Evolutionary conservation across 139 green algal species (phyloP), one percentile per base, ranked within the genome.

Genomic region (Picochlorum sp.): DNA sequence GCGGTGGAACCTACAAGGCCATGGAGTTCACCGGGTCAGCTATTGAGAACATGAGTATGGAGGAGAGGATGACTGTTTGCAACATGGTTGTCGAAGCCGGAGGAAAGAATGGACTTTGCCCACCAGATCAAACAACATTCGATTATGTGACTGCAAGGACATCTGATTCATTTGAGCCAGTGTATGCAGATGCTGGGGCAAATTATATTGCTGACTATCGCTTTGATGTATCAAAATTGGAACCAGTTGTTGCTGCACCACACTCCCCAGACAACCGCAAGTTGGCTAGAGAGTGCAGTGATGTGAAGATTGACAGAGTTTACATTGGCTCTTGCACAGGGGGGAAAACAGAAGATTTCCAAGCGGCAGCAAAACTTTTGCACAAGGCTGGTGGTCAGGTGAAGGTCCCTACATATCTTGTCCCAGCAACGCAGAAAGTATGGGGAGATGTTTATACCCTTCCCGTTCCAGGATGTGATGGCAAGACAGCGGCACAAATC

Each of bases 1-100:
- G 70, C 18, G 83, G 85, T 23, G 81, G 68, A 47, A 90, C 83
- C 2, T 90, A 93, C 80, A 85, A 83, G 70, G 79, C 83, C 31
- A 92, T 97, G 89, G 90, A 96, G 79, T 96, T 96, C 74, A 62
- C 57, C 0, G 91, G 91, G 23, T 76, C 63, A 8, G 87, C 90
- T 15, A 77, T 97, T 1, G 71, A 84, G 23, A 49, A 57, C 45
- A 95, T 97, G 91, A 93, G 74, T 77, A 97, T 97, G 91, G 91
- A 97, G 69, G 91, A 96, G 69, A 86, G 91, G 78, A 97, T 97
- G 91, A 97, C 91, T 18, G 77, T 97, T 30, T 96, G 88, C 83
- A 97, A 97, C 85, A 97, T 97, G 91, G 91, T 95, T 38, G 84
- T 96, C 4, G 90, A 96, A 69, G 90, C 86, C 6, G 89, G 89